A percentile compares a stretch with the other conserved stretches of the same genome.
Evolutionary conservation across 768 basidiomycete species (phyloP).

Genomic region (Mycena polygramma): DNA sequence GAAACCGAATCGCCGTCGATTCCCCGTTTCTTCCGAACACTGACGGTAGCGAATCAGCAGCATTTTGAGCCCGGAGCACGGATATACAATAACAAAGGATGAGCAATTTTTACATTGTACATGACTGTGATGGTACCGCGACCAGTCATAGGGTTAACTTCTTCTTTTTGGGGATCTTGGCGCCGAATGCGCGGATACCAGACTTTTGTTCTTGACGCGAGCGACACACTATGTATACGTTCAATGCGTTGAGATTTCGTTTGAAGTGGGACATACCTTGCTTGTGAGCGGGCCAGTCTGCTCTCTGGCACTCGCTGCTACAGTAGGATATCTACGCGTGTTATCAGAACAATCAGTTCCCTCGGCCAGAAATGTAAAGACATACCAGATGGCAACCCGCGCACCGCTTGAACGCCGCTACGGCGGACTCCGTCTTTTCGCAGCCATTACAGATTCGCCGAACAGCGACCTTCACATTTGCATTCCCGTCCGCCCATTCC

Average conservation of each 20-base stretch:
- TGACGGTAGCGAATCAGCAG: too few relatives aligned
- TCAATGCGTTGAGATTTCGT: background rate
- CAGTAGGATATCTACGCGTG: background rate
- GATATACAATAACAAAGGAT: too few relatives aligned
- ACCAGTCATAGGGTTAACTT: background rate
- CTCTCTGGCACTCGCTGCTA: background rate
- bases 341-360: too few relatives aligned
- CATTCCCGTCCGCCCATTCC: conserved; percentile 7
- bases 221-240: conserved; percentile 1
- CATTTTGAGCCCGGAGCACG: too few relatives aligned
- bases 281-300: conserved; percentile 7
- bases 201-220: background rate
- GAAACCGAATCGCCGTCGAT: too few relatives aligned
- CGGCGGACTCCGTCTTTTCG: conserved; percentile 5
- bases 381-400: conserved; percentile 9
- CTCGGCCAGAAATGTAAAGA: too few relatives aligned
- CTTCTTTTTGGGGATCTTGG: conserved; percentile 6
- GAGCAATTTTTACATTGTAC: too few relatives aligned
- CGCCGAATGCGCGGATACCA: conserved; percentile 4
- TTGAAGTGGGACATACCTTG: background rate
- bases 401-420: conserved; percentile 17
- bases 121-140: too few relatives aligned
- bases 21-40: too few relatives aligned
- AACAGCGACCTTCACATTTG: background rate
- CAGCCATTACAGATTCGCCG: conserved; percentile 8